Conservation (phyloP, 169 alveolate genomes). For the Plasmodium cynomolgi region DNA sequence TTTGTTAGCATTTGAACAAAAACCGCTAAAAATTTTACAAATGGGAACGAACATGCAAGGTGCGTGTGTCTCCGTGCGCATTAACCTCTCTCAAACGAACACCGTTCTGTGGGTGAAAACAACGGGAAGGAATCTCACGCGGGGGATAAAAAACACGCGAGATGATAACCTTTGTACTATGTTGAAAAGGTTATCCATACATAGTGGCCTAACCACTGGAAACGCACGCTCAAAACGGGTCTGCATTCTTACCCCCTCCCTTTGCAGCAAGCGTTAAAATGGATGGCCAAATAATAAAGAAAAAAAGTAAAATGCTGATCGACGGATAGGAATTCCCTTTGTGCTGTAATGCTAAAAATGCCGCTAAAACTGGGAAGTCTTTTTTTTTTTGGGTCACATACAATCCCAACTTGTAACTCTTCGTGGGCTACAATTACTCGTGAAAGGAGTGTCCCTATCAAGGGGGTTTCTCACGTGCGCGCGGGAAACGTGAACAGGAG, state of each 20-base stretch:
- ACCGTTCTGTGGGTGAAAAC: background rate
- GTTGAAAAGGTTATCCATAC: background rate
- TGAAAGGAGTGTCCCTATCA: background rate
- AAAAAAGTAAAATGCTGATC: background rate
- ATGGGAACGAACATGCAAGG: background rate
- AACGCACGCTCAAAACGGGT: background rate
- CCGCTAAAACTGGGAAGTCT: background rate
- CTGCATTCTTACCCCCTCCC: background rate
- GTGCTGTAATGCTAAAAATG: background rate
- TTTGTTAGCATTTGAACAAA: background rate
- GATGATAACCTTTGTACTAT: background rate
- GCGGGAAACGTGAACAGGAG: background rate
- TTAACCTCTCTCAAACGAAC: background rate
- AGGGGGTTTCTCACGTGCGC: background rate
- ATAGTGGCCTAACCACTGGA: background rate
- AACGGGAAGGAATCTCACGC: background rate
- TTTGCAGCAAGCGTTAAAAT: background rate
- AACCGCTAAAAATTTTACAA: background rate
- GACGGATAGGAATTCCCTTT: background rate
- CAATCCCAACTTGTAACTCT: background rate
- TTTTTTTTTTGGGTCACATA: background rate
- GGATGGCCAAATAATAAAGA: background rate
- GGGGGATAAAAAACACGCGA: background rate
- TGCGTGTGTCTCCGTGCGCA: background rate
- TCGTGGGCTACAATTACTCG: background rate